Conservation (phyloP, 2,329 filamentous ascomycete genomes). For the Hymenoscyphus fructigenus region DNA sequence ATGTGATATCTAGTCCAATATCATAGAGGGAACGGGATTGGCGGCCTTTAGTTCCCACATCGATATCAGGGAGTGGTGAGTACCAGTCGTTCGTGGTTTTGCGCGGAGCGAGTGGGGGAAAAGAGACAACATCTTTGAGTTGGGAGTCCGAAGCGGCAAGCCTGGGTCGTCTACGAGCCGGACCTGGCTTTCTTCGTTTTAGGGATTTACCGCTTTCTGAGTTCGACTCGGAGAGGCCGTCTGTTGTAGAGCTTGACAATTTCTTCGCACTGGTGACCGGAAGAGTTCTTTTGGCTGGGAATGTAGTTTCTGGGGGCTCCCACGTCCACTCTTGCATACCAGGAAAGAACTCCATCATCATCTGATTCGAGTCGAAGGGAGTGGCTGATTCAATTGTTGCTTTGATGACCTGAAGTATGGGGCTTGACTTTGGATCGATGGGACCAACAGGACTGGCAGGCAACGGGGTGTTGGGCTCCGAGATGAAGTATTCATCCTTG, state of each 20-base stretch:
- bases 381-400: neutral
- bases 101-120: conserved; percentile 28
- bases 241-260: neutral
- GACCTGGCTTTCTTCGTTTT: conserved; percentile 4
- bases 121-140: conserved; percentile 27
- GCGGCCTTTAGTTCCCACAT: conserved; percentile 5
- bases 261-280: neutral
- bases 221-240: neutral
- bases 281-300: neutral
- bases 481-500: conserved; percentile 11
- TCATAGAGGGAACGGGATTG: conserved; percentile 23
- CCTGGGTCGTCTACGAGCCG: conserved; percentile 12
- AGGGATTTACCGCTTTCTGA: neutral
- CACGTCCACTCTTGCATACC: conserved; percentile 18
- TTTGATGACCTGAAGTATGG: neutral
- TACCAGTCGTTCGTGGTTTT: conserved; percentile 31
- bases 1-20: conserved; percentile 26
- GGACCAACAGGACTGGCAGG: neutral
- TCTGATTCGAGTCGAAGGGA: neutral
- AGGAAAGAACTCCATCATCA: neutral
- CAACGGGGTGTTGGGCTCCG: conserved; percentile 8
- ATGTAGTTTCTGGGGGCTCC: conserved; percentile 20
- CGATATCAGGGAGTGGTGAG: conserved; percentile 31
- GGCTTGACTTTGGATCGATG: neutral
- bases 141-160: conserved; percentile 14